Evolutionary conservation across 768 basidiomycete species (phyloP), one percentile per base, ranked within the genome.

Genomic region (Trametes coccinea): DNA sequence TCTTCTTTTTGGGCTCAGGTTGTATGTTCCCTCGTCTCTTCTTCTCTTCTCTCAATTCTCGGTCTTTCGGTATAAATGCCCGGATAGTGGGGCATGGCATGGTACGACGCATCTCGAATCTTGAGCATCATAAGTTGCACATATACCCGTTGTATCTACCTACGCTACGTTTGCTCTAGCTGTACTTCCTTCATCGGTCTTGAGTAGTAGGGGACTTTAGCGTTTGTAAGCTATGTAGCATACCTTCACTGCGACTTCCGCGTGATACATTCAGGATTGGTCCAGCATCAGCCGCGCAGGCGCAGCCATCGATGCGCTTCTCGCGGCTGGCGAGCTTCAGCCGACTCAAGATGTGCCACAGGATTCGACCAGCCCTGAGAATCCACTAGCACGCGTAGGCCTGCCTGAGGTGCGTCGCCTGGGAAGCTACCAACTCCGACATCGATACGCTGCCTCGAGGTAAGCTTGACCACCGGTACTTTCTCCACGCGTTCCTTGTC

Each of bases 111-210:
- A 56, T 41, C 49, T 51, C 56, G 55, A 53, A 34, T 47, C 51
- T 34, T 51, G 53, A 29, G 31, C 61, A 58, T 51, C 45, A 34
- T 45, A 41, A 11, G 30, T 59, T 22, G 46, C 56, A 53, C 33
- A 27, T 62, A 62, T 62, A 62, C 61, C 61, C 61, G 37, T 40
- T 53, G 39, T 53, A 59, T 48, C 58, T 58, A 58, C 52, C 56
- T 58, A 62, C 61, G 49, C 46, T 62, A 62, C 50, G 44, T 45
- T 33, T 40, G 40, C 4, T 41, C 39, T 40, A 29, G 40, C 53
- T 49, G 48, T 62, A 40, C 61, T 31, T 44, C 27, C 49, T 37
- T 33, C 33, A 39, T 13, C 3, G 47, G 40, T 43, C 10, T 27
- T 45, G 39, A 8, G 2, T 2, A 49, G 52, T 54, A 50, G 34